These are phyloP conservation scores for Globisporangium parvum DNA, from an alignment of 352 stramenopile species.

Conservation along the genomic window DNA sequence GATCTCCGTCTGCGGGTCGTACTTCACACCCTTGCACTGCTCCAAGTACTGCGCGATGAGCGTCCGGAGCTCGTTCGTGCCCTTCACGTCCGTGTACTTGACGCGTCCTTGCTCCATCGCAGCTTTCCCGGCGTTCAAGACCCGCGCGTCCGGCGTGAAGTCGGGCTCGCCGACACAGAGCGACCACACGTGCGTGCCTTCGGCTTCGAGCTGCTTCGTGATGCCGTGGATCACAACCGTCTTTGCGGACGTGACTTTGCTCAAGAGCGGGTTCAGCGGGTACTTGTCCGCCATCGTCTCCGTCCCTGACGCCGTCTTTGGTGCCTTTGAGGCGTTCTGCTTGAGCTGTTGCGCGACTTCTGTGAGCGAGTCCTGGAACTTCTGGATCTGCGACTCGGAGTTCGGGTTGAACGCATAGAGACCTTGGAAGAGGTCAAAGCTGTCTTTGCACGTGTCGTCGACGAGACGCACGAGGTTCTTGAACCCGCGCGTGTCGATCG, in stretches of 20 bases:
- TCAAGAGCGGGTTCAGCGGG: conserved; percentile 72
- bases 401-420: conserved; percentile 97
- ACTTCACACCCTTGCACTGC: conserved; percentile 86
- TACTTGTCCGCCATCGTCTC: conserved; percentile 50
- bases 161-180: conserved; percentile 96
- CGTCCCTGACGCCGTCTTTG: not conserved
- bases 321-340: conserved; percentile 10
- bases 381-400: conserved; percentile 76
- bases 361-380: conserved; percentile 55
- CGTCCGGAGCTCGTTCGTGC: conserved; percentile 81
- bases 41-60: conserved; percentile 90
- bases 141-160: conserved; percentile 85
- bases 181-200: conserved; percentile 86
- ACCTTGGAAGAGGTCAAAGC: conserved; percentile 97
- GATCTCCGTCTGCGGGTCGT: conserved; percentile 89
- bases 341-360: conserved; percentile 48
- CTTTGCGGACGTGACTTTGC: conserved; percentile 80
- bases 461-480: conserved; percentile 95
- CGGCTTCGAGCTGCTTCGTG: conserved; percentile 93
- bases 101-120: conserved; percentile 78
- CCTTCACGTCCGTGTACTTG: conserved; percentile 94
- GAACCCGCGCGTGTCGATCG: conserved; percentile 97
- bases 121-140: conserved; percentile 87
- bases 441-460: conserved; percentile 96
- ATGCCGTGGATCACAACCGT: conserved; percentile 92